These are phyloP conservation scores for Chaetomidium leptoderma DNA, from an alignment of 495 filamentous ascomycete species.

Conservation along the genomic window DNA sequence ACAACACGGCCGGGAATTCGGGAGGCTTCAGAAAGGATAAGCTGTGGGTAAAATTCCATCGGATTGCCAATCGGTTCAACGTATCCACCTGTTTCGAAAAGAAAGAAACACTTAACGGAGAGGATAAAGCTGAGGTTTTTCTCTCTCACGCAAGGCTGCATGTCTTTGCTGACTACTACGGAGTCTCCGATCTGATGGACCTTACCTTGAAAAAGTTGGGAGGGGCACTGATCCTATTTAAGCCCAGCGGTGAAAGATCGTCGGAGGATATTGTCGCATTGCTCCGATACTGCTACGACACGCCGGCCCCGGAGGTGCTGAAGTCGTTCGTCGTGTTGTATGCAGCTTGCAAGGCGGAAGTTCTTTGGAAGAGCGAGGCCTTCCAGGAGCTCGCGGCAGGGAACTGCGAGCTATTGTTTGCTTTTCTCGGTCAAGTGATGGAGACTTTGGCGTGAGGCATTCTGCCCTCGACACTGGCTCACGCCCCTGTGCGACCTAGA, in stretches of 20 bases:
- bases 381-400: background rate
- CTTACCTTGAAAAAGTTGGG: background rate
- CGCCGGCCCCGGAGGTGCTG: background rate
- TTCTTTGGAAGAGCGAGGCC: background rate
- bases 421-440: background rate
- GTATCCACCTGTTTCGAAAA: no score
- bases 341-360: background rate
- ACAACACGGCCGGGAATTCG: no score
- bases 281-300: background rate
- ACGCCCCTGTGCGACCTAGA: no score
- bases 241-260: no score
- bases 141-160: background rate
- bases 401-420: background rate
- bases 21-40: no score
- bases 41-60: no score
- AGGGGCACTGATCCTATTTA: background rate
- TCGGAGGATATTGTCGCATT: background rate
- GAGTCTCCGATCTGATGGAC: background rate
- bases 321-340: background rate
- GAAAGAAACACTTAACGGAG: no score
- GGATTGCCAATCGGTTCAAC: no score
- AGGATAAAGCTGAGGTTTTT: background rate
- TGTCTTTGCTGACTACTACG: background rate
- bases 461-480: no score
- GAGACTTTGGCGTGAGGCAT: background rate